These are phyloP conservation scores for Aureobasidium sp. DNA, from an alignment of 2,329 filamentous ascomycete genomes.

Conservation along the genomic window DNA sequence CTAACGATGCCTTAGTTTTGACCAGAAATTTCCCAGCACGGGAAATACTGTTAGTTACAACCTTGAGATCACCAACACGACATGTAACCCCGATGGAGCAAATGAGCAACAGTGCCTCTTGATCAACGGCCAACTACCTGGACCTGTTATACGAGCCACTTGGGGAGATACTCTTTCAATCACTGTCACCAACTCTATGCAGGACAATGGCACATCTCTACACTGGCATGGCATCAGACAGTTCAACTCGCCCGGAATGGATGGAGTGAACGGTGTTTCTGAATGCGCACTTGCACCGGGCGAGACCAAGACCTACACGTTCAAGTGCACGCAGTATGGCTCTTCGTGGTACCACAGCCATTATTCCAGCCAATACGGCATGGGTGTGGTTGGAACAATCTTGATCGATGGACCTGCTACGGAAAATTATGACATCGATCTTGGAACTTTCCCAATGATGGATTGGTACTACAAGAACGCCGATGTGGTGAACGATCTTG, in stretches of 20 bases:
- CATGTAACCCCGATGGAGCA: conserved; percentile 32
- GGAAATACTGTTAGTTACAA: conserved; percentile 29
- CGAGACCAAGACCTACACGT: conserved; percentile 45
- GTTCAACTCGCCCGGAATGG: conserved; percentile 43
- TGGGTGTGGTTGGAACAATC: conserved; percentile 34
- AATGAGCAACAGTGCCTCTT: conserved; percentile 31
- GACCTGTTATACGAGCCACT: conserved; percentile 47
- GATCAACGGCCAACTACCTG: conserved; percentile 58
- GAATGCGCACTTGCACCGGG: conserved; percentile 43
- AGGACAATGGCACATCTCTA: conserved; percentile 49
- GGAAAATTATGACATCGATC: conserved; percentile 31
- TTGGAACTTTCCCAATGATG: conserved; percentile 23
- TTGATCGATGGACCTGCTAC: conserved; percentile 35
- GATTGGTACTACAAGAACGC: conserved; percentile 26
- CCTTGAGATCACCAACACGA: conserved; percentile 26
- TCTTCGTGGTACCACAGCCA: conserved; percentile 36
- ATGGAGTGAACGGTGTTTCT: conserved; percentile 44
- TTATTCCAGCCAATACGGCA: conserved; percentile 34
- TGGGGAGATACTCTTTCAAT: conserved; percentile 41
- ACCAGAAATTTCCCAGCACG: conserved; percentile 32
- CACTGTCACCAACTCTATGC: conserved; percentile 44
- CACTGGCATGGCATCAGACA: conserved; percentile 56
- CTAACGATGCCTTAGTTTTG: conserved; percentile 22
- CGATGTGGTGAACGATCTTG: conserved; percentile 22
- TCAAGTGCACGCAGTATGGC: conserved; percentile 39